These are phyloP conservation scores for Claviceps arundinis DNA, from an alignment of 2,329 filamentous ascomycete species.

Conservation along the genomic window DNA sequence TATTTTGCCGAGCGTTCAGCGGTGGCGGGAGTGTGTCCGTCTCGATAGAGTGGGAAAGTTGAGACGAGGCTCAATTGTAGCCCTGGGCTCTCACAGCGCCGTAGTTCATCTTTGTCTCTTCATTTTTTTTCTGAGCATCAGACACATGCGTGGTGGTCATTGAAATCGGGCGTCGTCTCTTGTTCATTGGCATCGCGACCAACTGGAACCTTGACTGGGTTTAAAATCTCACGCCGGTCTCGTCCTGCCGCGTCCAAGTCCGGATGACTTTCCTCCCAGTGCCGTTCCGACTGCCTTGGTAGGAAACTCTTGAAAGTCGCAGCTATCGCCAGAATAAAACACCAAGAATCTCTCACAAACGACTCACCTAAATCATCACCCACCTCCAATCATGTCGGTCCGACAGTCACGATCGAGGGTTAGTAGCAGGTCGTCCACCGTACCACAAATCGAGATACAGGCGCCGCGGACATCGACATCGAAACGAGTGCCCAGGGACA, in stretches of 20 bases:
- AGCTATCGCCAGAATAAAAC: background rate
- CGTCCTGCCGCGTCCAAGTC: background rate
- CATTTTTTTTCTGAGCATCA: background rate
- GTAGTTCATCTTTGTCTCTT: background rate
- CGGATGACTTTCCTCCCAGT: background rate
- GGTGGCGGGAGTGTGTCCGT: background rate
- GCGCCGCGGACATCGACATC: constrained; percentile 12
- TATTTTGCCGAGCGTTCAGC: background rate
- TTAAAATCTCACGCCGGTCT: background rate
- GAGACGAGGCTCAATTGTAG: background rate
- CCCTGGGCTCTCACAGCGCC: background rate
- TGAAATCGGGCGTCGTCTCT: too few relatives aligned
- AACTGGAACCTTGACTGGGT: background rate
- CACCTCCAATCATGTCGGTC: constrained; percentile 3
- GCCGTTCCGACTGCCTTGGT: background rate
- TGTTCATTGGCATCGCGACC: background rate
- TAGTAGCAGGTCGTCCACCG: constrained; percentile 1
- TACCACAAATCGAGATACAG: constrained; percentile 17
- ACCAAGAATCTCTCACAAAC: background rate
- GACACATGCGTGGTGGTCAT: too few relatives aligned
- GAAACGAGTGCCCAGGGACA: constrained; percentile 24
- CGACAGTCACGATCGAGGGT: background rate
- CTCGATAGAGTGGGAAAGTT: background rate
- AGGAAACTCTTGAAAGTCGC: background rate
- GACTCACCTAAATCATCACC: background rate